phyloP scores from a whole-genome alignment of 1,284 basidiomycete genomes.

The Ustilago trichophora region DNA sequence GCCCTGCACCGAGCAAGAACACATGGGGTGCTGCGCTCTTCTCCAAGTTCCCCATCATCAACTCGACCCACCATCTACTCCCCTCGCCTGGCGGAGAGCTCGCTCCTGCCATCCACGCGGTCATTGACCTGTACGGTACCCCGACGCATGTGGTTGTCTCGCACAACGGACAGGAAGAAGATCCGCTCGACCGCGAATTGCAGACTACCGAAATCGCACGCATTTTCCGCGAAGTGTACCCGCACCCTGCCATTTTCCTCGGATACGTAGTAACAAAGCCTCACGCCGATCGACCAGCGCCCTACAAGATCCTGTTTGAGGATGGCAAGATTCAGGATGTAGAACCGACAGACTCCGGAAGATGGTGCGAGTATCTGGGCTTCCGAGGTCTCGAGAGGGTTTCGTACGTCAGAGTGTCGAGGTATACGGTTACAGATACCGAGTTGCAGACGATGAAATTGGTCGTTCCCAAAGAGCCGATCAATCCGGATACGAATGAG shows the following conservation, averaged over 20 bases:
- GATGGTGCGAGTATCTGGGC: slow-evolving; percentile 65
- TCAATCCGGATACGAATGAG: slow-evolving; percentile 50
- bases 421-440: slow-evolving; percentile 63
- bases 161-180: slow-evolving; percentile 93
- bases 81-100: slow-evolving; percentile 84
- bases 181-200: slow-evolving; percentile 84
- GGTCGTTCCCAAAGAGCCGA: slow-evolving; percentile 44
- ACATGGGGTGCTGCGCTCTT: slow-evolving; percentile 75
- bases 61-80: slow-evolving; percentile 85
- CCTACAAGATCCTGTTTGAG: slow-evolving; percentile 79
- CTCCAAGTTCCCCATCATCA: slow-evolving; percentile 82
- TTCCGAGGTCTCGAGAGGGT: slow-evolving; percentile 59
- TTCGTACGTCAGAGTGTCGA: slow-evolving; percentile 58
- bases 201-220: slow-evolving; percentile 84
- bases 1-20: slow-evolving; percentile 86
- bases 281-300: slow-evolving; percentile 77
- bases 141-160: slow-evolving; percentile 83
- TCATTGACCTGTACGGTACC: slow-evolving; percentile 83
- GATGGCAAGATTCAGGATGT: slow-evolving; percentile 64
- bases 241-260: slow-evolving; percentile 83
- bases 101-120: slow-evolving; percentile 79
- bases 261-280: slow-evolving; percentile 78
- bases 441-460: slow-evolving; percentile 64
- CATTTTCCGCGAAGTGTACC: slow-evolving; percentile 78
- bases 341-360: slow-evolving; percentile 68